Evolutionary conservation across 2,329 filamentous ascomycete genomes (phyloP), one percentile per base, ranked within the genome.

Genomic region (Nannizzia gypsea): DNA sequence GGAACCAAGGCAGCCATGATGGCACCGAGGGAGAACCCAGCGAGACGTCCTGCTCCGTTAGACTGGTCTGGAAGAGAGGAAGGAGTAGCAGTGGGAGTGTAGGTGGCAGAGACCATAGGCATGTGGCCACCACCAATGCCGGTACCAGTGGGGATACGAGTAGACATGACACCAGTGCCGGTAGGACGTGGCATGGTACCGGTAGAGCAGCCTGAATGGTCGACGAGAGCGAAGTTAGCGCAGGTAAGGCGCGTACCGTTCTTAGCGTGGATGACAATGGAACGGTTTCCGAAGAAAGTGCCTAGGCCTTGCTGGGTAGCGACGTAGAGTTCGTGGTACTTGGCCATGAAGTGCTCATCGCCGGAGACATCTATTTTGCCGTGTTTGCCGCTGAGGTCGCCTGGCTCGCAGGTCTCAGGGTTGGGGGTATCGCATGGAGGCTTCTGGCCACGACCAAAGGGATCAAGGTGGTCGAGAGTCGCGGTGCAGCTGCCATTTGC

Each of bases 371-470:
- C 70, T 67, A 88, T 80, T 62, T 78, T 78, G 63, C 87, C 87
- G 67, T 86, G 77, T 76, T 92, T 92, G 69, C 88, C 88, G 66
- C 82, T 81, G 60, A 90, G 77, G 70, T 92, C 88, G 64, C 89
- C 88, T 9, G 88, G 82, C 73, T 92, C 83, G 76, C 88, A 93
- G 8, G 82, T 84, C 63, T 81, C 72, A 6, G 85, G 85, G 5
- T 74, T 68, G 8, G 69, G 66, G 9, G 73, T 40, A 67, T 89
- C 77, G 73, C 88, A 92, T 3, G 79, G 66, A 3, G 83, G 76
- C 1, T 72, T 73, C 68, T 89, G 83, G 63, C 83, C 83, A 57
- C 86, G 84, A 56, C 78, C 69, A 70, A 80, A 88, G 17, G 88
- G 88, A 68, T 91, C 87, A 11, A 90, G 80, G 68, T 92, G 88